Conservation (phyloP, 129 eudicot genomes). For the Pseudognaphalium luteoalbum region DNA sequence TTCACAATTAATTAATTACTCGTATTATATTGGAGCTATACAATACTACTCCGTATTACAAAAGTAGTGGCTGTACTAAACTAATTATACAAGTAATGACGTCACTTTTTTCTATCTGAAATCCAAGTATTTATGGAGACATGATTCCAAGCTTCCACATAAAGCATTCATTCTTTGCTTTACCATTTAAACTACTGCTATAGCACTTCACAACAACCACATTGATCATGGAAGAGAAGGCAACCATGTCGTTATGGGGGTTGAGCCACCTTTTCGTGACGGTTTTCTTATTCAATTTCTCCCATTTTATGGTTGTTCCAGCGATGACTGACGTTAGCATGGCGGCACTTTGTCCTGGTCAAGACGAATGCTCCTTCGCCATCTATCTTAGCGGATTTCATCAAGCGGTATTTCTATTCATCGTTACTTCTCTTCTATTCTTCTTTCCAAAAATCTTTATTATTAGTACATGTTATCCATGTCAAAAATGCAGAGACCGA, state of each 20-base stretch:
- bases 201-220: slow-evolving; percentile 6
- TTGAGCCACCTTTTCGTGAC: slow-evolving; percentile 76
- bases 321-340: slow-evolving; percentile 81
- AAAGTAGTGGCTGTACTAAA: too few relatives aligned
- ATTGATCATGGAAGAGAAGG: slow-evolving; percentile 12
- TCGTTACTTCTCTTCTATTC: too few relatives aligned
- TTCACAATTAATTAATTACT: too few relatives aligned
- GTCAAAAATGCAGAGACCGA: too few relatives aligned
- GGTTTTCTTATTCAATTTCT: slow-evolving; percentile 59
- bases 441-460: too few relatives aligned
- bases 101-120: background rate
- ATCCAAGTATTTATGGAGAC: slow-evolving; percentile 19
- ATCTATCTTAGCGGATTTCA: slow-evolving; percentile 82
- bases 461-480: too few relatives aligned
- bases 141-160: background rate
- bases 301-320: slow-evolving; percentile 67
- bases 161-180: slow-evolving; percentile 25
- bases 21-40: too few relatives aligned
- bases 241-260: slow-evolving; percentile 31
- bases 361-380: slow-evolving; percentile 83
- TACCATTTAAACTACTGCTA: slow-evolving; percentile 13
- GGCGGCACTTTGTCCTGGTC: slow-evolving; percentile 78
- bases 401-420: slow-evolving; percentile 51
- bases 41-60: too few relatives aligned
- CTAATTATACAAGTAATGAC: background rate